These are phyloP conservation scores for Ascochyta viciae-villosae DNA, from an alignment of 2,329 filamentous ascomycete species.

Conservation along the genomic window DNA sequence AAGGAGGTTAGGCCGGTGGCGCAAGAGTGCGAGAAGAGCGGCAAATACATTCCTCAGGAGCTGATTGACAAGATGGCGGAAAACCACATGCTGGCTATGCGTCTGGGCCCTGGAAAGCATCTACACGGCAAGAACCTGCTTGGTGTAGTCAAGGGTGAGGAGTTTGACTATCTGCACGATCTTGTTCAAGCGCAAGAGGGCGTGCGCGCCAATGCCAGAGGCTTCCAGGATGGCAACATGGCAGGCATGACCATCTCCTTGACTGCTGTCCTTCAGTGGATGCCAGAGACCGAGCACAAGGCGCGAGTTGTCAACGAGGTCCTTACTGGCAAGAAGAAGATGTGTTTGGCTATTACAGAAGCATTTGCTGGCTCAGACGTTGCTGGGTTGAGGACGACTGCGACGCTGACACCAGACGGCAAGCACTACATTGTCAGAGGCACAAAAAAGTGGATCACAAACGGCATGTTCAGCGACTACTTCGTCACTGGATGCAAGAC, in stretches of 20 bases:
- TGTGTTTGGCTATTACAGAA: conserved; percentile 86
- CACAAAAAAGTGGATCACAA: conserved; percentile 85
- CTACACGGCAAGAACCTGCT: conserved; percentile 74
- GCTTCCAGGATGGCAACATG: conserved; percentile 88
- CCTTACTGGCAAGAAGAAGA: conserved; percentile 83
- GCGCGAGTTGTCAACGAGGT: conserved; percentile 74
- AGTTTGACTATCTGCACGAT: conserved; percentile 90
- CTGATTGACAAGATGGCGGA: conserved; percentile 81
- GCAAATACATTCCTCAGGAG: conserved; percentile 71
- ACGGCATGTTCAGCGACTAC: conserved; percentile 81
- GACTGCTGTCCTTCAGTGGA: conserved; percentile 80
- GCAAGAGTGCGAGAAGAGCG: conserved; percentile 75
- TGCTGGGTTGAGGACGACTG: conserved; percentile 79
- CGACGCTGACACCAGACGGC: conserved; percentile 52
- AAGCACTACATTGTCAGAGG: conserved; percentile 70
- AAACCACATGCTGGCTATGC: conserved; percentile 78
- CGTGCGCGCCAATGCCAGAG: conserved; percentile 72
- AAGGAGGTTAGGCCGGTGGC: conserved; percentile 75
- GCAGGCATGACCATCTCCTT: conserved; percentile 85
- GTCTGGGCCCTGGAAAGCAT: conserved; percentile 82
- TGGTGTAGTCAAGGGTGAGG: conserved; percentile 74
- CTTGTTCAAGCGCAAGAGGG: conserved; percentile 78
- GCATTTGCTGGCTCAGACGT: conserved; percentile 87
- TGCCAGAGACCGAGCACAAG: conserved; percentile 71
- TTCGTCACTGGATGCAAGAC: conserved; percentile 84